Percentiles rank a stretch among this genome's conserved stretches.
phyloP scores from a whole-genome alignment of 768 basidiomycete genomes.

The Filobasidium wieringae region DNA sequence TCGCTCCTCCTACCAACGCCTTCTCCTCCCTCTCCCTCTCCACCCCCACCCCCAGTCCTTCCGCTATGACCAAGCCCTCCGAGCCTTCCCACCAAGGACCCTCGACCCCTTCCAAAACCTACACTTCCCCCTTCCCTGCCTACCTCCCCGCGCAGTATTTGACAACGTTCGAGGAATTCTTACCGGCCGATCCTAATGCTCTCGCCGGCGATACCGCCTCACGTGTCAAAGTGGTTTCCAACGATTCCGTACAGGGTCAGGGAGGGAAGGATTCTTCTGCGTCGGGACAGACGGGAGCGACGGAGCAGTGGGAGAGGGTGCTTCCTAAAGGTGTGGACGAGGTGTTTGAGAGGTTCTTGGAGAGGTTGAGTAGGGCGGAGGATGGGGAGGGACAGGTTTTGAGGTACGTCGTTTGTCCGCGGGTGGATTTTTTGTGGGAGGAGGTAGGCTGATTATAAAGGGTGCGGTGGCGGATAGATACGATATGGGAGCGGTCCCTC shows the following conservation, averaged over 20 bases:
- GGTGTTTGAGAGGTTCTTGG: conserved; percentile 73
- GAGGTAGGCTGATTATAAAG: not conserved
- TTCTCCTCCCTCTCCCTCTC: conserved; percentile 1
- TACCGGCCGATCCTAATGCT: conserved; percentile 18
- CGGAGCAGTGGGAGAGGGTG: conserved; percentile 63
- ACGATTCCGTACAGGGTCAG: conserved; percentile 40
- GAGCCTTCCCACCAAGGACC: not conserved
- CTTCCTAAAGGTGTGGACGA: conserved; percentile 61
- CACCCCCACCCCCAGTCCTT: conserved; percentile 10
- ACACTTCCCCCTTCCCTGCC: conserved; percentile 30
- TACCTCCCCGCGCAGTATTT: conserved; percentile 37
- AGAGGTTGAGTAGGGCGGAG: conserved; percentile 59
- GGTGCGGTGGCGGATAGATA: conserved; percentile 48
- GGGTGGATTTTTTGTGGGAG: not conserved
- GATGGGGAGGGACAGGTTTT: conserved; percentile 54
- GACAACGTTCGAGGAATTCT: conserved; percentile 32
- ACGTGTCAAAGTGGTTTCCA: conserved; percentile 39
- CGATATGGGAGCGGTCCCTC: conserved; percentile 69
- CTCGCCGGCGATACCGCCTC: not conserved
- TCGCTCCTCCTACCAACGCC: conserved; percentile 3
- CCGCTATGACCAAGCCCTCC: conserved; percentile 16
- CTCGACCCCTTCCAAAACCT: conserved; percentile 14
- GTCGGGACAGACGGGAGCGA: conserved; percentile 16
- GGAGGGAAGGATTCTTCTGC: conserved; percentile 36
- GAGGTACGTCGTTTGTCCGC: conserved; percentile 47